Conservation (phyloP, 371 early-diverging fungal genomes). For the Haplosporangium sp. region DNA sequence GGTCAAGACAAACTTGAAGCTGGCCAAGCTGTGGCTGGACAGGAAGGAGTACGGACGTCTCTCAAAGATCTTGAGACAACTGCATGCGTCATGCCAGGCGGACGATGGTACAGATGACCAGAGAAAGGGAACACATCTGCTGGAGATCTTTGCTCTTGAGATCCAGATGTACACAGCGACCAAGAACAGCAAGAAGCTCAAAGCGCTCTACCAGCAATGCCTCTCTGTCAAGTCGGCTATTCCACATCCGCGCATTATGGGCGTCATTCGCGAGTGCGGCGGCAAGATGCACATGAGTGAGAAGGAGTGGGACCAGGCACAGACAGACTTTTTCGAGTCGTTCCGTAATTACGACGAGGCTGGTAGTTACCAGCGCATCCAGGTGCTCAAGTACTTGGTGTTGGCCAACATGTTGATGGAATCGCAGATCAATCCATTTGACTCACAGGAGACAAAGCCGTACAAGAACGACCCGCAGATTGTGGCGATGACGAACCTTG, state of each 20-base stretch:
- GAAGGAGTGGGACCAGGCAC: conserved; percentile 93
- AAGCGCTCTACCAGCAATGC: conserved; percentile 90
- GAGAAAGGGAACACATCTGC: conserved; percentile 88
- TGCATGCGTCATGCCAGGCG: conserved; percentile 81
- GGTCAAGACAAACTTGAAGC: conserved; percentile 92
- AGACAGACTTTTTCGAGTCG: conserved; percentile 95
- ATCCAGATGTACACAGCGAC: conserved; percentile 94
- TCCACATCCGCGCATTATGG: conserved; percentile 96
- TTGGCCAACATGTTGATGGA: conserved; percentile 95
- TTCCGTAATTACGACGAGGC: conserved; percentile 98
- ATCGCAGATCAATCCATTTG: conserved; percentile 94
- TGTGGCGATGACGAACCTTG: conserved; percentile 91
- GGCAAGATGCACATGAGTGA: conserved; percentile 98
- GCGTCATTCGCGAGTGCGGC: conserved; percentile 95
- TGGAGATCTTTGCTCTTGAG: conserved; percentile 92
- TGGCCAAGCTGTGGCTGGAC: conserved; percentile 92
- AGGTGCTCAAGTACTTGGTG: conserved; percentile 94
- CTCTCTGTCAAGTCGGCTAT: conserved; percentile 91
- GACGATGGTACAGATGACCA: conserved; percentile 90
- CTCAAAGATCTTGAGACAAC: conserved; percentile 78
- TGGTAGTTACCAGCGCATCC: conserved; percentile 91
- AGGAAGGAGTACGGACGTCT: conserved; percentile 81
- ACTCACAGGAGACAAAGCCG: conserved; percentile 96
- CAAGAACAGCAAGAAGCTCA: conserved; percentile 88
- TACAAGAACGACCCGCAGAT: conserved; percentile 93